Evolutionary conservation across 2,329 filamentous ascomycete genomes (phyloP), one percentile per base, ranked within the genome.

Genomic region (Penicillium italicum): DNA sequence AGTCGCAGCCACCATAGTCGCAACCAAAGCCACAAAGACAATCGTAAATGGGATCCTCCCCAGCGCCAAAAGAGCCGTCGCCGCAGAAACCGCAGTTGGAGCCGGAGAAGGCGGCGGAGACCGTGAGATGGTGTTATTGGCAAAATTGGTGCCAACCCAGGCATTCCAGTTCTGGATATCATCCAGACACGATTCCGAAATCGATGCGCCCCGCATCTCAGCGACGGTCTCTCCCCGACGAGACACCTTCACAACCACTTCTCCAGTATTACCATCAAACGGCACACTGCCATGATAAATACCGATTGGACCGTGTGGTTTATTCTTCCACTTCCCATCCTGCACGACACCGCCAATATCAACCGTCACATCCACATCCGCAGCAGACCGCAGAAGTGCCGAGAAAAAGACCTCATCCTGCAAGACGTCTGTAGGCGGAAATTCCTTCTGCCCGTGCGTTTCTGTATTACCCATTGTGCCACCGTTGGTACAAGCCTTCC

Each of bases 261-360:
- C 26, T 1, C 53, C 53, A 10, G 53, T 50, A 40, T 51, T 50
- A 2, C 47, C 47, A 26, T 50, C 40, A 5, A 55, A 55, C 10
- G 53, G 46, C 2, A 55, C 53, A 8, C 53, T 55, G 20, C 53
- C 53, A 38, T 51, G 53, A 16, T 55, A 55, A 33, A 55, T 24
- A 10, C 53, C 53, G 11, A 26, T 8, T 2, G 41, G 46, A 2
- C 40, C 53, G 5, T 30, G 31, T n/a, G 53, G 47, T 18, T 30
- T 50, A 10, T 43, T 38, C 20, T 38, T 51, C 53, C 46, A 55
- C 12, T 36, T 37, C 16, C 46, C 53, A 6, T 50, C 47, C 16
- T 40, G 46, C 28, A 37, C 20, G 5, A 36, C 31, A 1, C 47
- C 53, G 0, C 53, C 53, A 20, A 55, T 55, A 6, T 44, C 47